Evolutionary conservation across 2,329 filamentous ascomycete species (phyloP).

Genomic region (Alternaria angustiovoidea): DNA sequence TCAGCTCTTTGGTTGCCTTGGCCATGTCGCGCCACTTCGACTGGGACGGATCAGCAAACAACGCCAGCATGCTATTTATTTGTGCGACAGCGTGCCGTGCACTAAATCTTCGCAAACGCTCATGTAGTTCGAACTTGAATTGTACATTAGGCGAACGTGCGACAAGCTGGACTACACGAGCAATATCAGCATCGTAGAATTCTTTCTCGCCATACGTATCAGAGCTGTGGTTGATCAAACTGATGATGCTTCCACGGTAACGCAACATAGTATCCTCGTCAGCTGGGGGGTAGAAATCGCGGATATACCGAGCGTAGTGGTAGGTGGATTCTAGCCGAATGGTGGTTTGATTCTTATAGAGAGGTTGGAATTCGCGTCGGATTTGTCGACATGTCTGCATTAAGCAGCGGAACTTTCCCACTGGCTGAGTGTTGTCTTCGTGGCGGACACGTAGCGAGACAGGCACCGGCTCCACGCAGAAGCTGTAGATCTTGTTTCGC

Average conservation of each 20-base stretch:
- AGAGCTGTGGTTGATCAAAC: not conserved
- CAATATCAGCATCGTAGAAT: constrained; percentile 1
- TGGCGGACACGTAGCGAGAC: not conserved
- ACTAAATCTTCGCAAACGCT: not conserved
- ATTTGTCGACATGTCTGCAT: constrained; percentile 19
- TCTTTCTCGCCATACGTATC: not conserved
- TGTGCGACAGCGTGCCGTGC: not conserved
- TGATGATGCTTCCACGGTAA: not conserved
- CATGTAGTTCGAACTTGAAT: not conserved
- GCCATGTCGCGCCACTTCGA: not conserved
- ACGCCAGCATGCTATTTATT: not conserved
- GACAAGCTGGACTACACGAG: not conserved
- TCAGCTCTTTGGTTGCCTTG: not conserved
- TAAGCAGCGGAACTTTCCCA: not conserved
- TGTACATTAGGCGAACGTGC: not conserved
- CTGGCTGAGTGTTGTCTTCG: not conserved
- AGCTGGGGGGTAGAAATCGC: not conserved
- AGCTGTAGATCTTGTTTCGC: constrained; percentile 1
- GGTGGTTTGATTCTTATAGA: constrained; percentile 7
- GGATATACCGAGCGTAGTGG: constrained; percentile 1
- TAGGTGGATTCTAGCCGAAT: not conserved
- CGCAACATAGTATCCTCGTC: not conserved
- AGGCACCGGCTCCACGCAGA: not conserved
- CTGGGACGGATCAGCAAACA: not conserved
- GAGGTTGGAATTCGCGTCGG: constrained; percentile 22